Evolutionary conservation across 2,329 filamentous ascomycete species (phyloP), one percentile per base, ranked within the genome.

Genomic region (Dothideomycetes sp.): DNA sequence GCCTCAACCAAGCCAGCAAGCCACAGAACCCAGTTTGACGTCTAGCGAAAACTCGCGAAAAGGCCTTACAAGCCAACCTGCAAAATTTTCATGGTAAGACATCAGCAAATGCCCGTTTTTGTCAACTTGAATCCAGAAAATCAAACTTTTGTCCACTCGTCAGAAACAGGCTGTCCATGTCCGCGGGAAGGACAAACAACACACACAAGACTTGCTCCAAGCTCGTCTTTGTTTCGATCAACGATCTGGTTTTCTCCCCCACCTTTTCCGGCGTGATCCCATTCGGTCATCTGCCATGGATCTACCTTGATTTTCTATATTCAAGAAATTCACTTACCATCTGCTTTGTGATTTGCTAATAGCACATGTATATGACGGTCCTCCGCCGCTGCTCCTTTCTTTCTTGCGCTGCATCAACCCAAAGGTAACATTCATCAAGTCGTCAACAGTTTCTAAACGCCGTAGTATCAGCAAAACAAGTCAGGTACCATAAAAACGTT

Each of bases 1-100:
- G 44, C 34, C 53, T 67, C 45, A 94, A 61, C 85, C 85, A 94
- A 22, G 56, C 58, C 43, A 95, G 60, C 11, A 88, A 70, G 20
- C 62, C 62, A 4, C 54, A 54, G 59, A 86, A 84, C 41, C 69
- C 73, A 23, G 80, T 80, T 68, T 94, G 87, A 58, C 82, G 85
- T 50, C 69, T 72, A 33, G 61, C 58, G 51, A 95, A 67, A 19
- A 91, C 78, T 37, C 69, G 64, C 32, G 67, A 59, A 53, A 94
- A 94, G 4, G 86, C 85, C 19, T 68, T 68, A 37, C 78, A 76
- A 1, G 78, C 80, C 45, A 89, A 65, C 67, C 80, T 83, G 47
- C 18, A 24, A 28, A 24, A 34, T n/a, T 40, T 24, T 41, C 23
- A 29, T 33, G 15, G 31, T 44, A 17, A 33, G 27, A 15, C 16